Evolutionary conservation across 768 basidiomycete species (phyloP).

Genomic region (Suillus luteus): DNA sequence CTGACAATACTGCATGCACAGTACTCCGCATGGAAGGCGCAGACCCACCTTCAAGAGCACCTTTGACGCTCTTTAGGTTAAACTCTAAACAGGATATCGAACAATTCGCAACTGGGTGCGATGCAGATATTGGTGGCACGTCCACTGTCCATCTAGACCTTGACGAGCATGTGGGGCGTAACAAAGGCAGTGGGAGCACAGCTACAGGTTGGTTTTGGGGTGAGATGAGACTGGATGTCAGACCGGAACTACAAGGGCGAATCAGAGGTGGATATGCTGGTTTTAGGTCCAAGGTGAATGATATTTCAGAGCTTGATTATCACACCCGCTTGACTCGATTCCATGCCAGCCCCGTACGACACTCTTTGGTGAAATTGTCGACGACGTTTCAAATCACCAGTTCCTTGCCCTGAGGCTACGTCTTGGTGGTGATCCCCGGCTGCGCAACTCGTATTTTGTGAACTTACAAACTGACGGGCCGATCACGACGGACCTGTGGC

Average conservation of each 20-base stretch:
- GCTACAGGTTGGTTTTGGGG: slow-evolving; percentile 80
- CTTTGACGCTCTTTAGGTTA: slow-evolving; percentile 68
- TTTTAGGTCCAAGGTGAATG: slow-evolving; percentile 75
- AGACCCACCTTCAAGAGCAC: slow-evolving; percentile 58
- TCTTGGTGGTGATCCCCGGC: slow-evolving; percentile 72
- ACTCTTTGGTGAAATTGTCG: slow-evolving; percentile 81
- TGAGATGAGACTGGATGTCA: slow-evolving; percentile 70
- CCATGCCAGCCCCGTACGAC: slow-evolving; percentile 68
- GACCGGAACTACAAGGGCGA: slow-evolving; percentile 62
- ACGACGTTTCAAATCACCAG: slow-evolving; percentile 80
- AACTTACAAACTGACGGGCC: slow-evolving; percentile 91
- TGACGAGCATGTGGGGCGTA: slow-evolving; percentile 51
- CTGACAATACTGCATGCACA: slow-evolving; percentile 31
- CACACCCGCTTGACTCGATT: not conserved
- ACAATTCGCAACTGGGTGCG: slow-evolving; percentile 79
- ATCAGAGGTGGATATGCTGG: slow-evolving; percentile 89
- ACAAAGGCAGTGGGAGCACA: slow-evolving; percentile 44
- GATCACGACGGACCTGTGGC: slow-evolving; percentile 87
- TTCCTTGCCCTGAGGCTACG: slow-evolving; percentile 83
- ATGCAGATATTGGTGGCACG: slow-evolving; percentile 85
- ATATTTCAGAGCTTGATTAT: slow-evolving; percentile 2
- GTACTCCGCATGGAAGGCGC: slow-evolving; percentile 79
- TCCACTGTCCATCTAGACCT: slow-evolving; percentile 79
- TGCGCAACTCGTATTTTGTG: slow-evolving; percentile 85
- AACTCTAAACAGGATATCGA: slow-evolving; percentile 57